Conservation (phyloP, 1,284 basidiomycete genomes). For the Rhodotorula sp. region DNA sequence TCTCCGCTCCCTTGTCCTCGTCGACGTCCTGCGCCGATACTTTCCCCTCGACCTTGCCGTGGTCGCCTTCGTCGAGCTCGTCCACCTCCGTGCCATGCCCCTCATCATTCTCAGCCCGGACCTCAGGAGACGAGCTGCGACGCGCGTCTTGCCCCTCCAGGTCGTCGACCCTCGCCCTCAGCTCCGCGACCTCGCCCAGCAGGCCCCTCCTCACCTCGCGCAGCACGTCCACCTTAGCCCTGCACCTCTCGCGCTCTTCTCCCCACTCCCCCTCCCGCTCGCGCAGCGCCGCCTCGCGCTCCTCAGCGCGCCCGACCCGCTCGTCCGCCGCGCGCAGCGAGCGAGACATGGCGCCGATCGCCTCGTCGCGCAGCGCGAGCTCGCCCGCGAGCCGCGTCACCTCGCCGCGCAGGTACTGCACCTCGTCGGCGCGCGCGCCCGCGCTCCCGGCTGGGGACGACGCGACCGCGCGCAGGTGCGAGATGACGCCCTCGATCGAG, state of each 20-base stretch:
- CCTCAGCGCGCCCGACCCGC: not conserved
- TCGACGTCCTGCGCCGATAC: not conserved
- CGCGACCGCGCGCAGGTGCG: conserved; percentile 6
- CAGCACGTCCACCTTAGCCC: conserved; percentile 9
- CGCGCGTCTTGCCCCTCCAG: not conserved
- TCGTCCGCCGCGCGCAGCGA: not conserved
- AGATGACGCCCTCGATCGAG: conserved; percentile 8
- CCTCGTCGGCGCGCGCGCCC: not conserved
- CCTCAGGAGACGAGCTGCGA: not conserved
- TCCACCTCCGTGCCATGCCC: not conserved
- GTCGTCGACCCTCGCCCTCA: not conserved
- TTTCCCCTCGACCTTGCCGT: not conserved
- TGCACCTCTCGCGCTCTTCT: not conserved
- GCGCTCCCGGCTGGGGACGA: not conserved
- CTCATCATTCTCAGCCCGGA: too few relatives aligned
- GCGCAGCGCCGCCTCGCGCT: not conserved
- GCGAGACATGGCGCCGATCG: not conserved
- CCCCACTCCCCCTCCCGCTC: not conserved
- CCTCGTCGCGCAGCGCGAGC: conserved; percentile 5
- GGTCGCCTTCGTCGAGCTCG: not conserved
- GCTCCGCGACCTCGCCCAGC: conserved; percentile 1
- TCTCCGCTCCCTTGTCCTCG: not conserved
- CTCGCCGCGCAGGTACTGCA: conserved; percentile 14
- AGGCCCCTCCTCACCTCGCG: conserved; percentile 11
- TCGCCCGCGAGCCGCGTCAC: conserved; percentile 1